These are phyloP conservation scores for Lachnum nothofagi DNA, from an alignment of 2,329 filamentous ascomycete species.

Conservation along the genomic window DNA sequence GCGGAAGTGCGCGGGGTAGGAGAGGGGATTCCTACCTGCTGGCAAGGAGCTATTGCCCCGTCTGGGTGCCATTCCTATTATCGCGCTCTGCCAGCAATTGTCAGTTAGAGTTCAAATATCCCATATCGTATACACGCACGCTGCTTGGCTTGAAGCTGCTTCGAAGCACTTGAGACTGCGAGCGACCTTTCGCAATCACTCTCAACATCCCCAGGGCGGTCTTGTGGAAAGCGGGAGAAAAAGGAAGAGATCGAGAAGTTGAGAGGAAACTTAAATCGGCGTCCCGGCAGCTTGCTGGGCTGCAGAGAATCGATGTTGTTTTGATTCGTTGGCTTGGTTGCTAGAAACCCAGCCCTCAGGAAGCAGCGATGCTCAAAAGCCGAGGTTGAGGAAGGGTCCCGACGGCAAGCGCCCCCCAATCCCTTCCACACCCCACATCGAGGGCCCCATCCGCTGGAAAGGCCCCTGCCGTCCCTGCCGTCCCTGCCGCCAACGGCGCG, in stretches of 20 bases:
- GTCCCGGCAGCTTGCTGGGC: background rate
- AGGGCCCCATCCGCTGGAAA: too few relatives aligned
- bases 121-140: constrained; percentile 19
- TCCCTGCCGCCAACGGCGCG: too few relatives aligned
- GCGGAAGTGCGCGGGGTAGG: constrained; percentile 9
- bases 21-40: constrained; percentile 38
- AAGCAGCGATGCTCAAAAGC: too few relatives aligned
- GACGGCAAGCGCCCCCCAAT: too few relatives aligned
- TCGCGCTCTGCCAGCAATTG: constrained; percentile 19
- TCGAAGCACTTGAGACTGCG: constrained; percentile 30
- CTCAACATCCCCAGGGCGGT: constrained; percentile 32
- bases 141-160: constrained; percentile 27
- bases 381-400: too few relatives aligned
- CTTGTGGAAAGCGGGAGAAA: constrained; percentile 11
- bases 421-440: too few relatives aligned
- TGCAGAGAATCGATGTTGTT: too few relatives aligned
- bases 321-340: too few relatives aligned
- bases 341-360: too few relatives aligned
- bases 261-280: too few relatives aligned
- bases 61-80: constrained; percentile 49
- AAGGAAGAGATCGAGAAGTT: background rate
- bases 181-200: constrained; percentile 30
- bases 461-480: too few relatives aligned
- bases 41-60: constrained; percentile 56
- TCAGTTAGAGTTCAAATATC: constrained; percentile 14